Conservation (phyloP, 2,329 filamentous ascomycete genomes). For the Nemania abortiva region DNA sequence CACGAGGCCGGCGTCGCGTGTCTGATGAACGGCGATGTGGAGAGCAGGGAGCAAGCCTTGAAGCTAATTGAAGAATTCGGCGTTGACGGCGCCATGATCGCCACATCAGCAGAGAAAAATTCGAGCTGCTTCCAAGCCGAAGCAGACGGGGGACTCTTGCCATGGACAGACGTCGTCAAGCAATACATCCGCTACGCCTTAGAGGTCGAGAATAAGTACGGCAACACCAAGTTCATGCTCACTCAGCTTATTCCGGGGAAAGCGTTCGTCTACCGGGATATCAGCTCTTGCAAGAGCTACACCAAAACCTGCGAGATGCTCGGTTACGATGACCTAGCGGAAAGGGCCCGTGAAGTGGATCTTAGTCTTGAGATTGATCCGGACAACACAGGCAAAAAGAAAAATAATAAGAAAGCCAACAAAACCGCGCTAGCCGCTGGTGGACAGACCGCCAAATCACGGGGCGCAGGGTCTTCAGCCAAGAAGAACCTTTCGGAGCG, state of each 20-base stretch:
- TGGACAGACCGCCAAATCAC: conserved; percentile 58
- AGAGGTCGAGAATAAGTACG: conserved; percentile 85
- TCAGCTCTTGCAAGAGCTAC: conserved; percentile 79
- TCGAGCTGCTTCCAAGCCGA: conserved; percentile 83
- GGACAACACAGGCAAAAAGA: conserved; percentile 58
- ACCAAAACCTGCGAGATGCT: conserved; percentile 74
- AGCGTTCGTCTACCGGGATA: conserved; percentile 68
- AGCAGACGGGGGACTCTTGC: conserved; percentile 73
- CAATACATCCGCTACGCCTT: conserved; percentile 80
- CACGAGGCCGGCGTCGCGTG: conserved; percentile 88
- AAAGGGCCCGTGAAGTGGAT: conserved; percentile 75
- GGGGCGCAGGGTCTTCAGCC: conserved; percentile 38
- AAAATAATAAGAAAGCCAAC: conserved; percentile 49
- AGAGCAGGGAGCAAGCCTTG: conserved; percentile 77
- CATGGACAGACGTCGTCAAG: conserved; percentile 82
- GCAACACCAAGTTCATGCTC: conserved; percentile 93
- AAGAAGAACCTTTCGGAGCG: conserved; percentile 52
- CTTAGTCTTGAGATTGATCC: conserved; percentile 69
- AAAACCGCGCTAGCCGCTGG: conserved; percentile 62
- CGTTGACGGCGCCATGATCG: conserved; percentile 98
- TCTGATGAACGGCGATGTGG: conserved; percentile 95
- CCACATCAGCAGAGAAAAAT: conserved; percentile 90
- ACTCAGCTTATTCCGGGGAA: conserved; percentile 89
- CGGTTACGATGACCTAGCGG: conserved; percentile 71
- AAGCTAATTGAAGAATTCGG: conserved; percentile 80